These are phyloP conservation scores for Rutstroemia sp. DNA, from an alignment of 2,329 filamentous ascomycete species.

Conservation along the genomic window DNA sequence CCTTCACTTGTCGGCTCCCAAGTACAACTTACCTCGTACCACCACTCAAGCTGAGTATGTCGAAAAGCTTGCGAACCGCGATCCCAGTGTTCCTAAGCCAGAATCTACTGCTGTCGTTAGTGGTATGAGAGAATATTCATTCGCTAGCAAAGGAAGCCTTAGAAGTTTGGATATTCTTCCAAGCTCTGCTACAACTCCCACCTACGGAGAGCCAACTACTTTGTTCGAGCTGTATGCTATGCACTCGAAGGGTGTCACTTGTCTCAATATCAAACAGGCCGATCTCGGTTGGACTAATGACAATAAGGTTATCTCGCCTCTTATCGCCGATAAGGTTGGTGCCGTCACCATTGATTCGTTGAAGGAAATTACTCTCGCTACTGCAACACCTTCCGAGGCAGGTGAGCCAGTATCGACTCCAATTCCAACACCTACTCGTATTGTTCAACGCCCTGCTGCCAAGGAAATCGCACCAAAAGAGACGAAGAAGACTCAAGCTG, in stretches of 20 bases:
- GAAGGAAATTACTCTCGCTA: slow-evolving; percentile 36
- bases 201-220: slow-evolving; percentile 57
- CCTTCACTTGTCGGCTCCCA: slow-evolving; percentile 87
- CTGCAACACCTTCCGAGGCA: slow-evolving; percentile 2
- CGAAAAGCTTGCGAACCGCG: slow-evolving; percentile 65
- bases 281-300: slow-evolving; percentile 90
- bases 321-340: slow-evolving; percentile 69
- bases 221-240: slow-evolving; percentile 95
- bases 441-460: slow-evolving; percentile 21
- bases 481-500: slow-evolving; percentile 22
- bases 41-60: slow-evolving; percentile 88
- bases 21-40: slow-evolving; percentile 71
- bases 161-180: slow-evolving; percentile 86
- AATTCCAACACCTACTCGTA: slow-evolving; percentile 21
- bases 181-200: slow-evolving; percentile 55
- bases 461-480: slow-evolving; percentile 24
- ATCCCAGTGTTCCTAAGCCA: slow-evolving; percentile 68
- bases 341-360: slow-evolving; percentile 64
- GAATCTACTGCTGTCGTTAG: slow-evolving; percentile 97
- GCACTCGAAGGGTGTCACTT: slow-evolving; percentile 96
- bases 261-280: slow-evolving; percentile 74
- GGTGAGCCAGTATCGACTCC: slow-evolving; percentile 12
- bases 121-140: slow-evolving; percentile 90
- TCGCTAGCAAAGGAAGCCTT: slow-evolving; percentile 76
- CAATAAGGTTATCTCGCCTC: slow-evolving; percentile 74